Conservation (phyloP, 1,284 basidiomycete genomes). For the Ustilago cynodontis region DNA sequence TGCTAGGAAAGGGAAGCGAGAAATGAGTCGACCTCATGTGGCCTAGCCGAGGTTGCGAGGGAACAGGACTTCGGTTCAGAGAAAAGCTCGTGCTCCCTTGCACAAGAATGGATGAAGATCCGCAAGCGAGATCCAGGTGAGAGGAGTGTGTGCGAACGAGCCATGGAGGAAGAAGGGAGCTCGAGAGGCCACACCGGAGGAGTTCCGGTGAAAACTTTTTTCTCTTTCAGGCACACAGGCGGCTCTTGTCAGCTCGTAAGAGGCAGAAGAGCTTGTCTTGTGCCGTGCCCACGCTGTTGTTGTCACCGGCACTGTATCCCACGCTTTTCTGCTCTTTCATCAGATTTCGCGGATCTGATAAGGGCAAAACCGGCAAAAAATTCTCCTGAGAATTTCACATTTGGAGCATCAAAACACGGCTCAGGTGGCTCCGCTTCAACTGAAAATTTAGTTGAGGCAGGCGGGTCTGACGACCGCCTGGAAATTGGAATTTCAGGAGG, state of each 20-base stretch:
- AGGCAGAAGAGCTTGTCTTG: too few relatives aligned
- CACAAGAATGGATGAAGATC: not conserved
- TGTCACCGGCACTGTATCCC: not conserved
- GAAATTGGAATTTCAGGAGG: too few relatives aligned
- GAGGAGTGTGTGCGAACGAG: not conserved
- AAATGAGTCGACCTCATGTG: conserved; percentile 6
- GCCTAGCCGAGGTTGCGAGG: not conserved
- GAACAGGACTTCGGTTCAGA: not conserved
- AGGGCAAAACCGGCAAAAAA: conserved; percentile 5
- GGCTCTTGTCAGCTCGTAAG: not conserved
- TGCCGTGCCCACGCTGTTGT: conserved; percentile 9
- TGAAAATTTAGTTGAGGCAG: too few relatives aligned
- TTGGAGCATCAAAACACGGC: not conserved
- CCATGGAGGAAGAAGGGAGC: not conserved
- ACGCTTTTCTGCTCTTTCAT: conserved; percentile 8
- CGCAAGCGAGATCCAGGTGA: conserved; percentile 5
- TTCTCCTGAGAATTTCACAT: too few relatives aligned
- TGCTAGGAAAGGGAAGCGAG: conserved; percentile 12
- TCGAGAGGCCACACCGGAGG: not conserved
- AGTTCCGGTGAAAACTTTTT: conserved; percentile 16
- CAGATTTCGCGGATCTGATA: conserved; percentile 45
- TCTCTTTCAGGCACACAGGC: conserved; percentile 17
- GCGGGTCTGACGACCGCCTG: too few relatives aligned
- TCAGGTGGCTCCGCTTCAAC: not conserved
- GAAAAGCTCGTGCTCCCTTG: not conserved